phyloP scores from a whole-genome alignment of 2,329 filamentous ascomycete genomes.

The Botrytis galanthina region DNA sequence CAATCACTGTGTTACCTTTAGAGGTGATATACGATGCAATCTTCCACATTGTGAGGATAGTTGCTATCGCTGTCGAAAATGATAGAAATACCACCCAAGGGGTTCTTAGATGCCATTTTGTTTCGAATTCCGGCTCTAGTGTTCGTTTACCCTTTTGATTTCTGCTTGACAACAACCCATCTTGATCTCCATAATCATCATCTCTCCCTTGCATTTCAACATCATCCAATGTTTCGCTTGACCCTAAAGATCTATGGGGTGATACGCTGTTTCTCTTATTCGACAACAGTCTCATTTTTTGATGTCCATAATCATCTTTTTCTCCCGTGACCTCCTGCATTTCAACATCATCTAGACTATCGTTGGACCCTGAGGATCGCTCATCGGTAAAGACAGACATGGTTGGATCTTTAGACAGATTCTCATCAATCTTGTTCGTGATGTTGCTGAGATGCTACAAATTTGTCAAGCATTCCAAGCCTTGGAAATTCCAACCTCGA shows the following conservation, averaged over 20 bases:
- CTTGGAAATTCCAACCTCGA: background rate
- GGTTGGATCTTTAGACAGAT: background rate
- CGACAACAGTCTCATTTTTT: conserved; percentile 21
- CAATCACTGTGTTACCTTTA: conserved; percentile 8
- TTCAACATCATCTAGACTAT: conserved; percentile 32
- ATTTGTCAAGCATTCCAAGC: background rate
- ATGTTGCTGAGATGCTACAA: background rate
- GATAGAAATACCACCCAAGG: conserved; percentile 33
- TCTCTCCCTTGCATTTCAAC: conserved; percentile 36
- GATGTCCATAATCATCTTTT: conserved; percentile 27
- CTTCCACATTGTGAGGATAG: conserved; percentile 28
- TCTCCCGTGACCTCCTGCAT: conserved; percentile 36
- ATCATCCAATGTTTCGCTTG: conserved; percentile 27
- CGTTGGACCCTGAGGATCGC: conserved; percentile 19
- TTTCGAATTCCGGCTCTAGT: conserved; percentile 27
- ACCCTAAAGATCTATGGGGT: conserved; percentile 18
- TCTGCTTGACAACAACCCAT: conserved; percentile 16
- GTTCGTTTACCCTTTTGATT: conserved; percentile 19
- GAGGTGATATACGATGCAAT: conserved; percentile 34
- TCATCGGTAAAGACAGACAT: conserved; percentile 27
- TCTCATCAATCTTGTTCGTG: background rate
- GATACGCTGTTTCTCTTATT: conserved; percentile 17
- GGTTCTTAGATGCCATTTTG: conserved; percentile 37
- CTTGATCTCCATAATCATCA: conserved; percentile 26
- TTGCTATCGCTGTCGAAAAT: conserved; percentile 25